Base-by-base conservation (phyloP, 2,329 filamentous ascomycete genomes). In the Aspergillaceae sp. region DNA sequence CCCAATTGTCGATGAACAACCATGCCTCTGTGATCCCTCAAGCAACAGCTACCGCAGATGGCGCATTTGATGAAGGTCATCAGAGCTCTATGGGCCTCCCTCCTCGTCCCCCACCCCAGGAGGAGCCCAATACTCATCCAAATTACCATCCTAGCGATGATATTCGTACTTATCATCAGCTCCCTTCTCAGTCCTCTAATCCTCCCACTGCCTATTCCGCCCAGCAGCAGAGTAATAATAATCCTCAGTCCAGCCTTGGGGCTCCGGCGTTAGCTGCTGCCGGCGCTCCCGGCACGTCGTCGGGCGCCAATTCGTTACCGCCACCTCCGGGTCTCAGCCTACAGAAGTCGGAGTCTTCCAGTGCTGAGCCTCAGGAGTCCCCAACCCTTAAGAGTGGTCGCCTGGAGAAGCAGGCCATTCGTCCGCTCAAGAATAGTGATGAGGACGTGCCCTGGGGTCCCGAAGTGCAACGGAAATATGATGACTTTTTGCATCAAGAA, bases 401-500 rank as follows among this genome's bases (percentile, higher is more conserved):
- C 41, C 26, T 44, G 29, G 63, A 67, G 41, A 62, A 57, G 40
- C 56, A 55, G 27, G 32, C 49, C 35, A 50, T 44, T 29, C 59
- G 55, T 26, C 44, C 53, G 3, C 38, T 45, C 32, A 63, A 60
- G 46, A 41, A 43, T 33, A 51, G 48, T 8, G 66, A 70, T 43
- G 64, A 67, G 30, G 71, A 75, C 52, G 56, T 64, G n/a, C 69
- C 68, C 3, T 74, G 71, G 71, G 66, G 65, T n/a, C 69, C 71
- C 8, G 69, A 71, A 10, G 65, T 73, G 9, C 71, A 74, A 56
- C 68, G 68, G 51, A 70, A 72, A 42, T 75, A 75, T 51, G 71
- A 74, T 47, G 66, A 72, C 45, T 75, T 75, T 44, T 60, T 75
- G n/a, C 69, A 70, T 44, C 65, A 74, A 51, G 73, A 75, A 57